Evolutionary conservation across 495 filamentous ascomycete genomes (phyloP).

Genomic region (Tuber magnatum): DNA sequence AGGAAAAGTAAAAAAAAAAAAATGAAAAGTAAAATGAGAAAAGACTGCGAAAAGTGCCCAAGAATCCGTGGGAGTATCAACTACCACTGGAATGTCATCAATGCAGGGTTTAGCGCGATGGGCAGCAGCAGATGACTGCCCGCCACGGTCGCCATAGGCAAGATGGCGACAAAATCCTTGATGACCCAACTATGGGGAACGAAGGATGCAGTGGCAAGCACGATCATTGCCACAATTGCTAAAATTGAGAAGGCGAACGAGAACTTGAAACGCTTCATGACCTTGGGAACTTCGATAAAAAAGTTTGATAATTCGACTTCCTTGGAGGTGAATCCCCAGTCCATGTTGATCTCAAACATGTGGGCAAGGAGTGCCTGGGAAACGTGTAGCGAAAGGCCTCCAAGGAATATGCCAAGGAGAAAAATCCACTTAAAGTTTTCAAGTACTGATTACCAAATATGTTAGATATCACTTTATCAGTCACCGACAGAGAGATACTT

Average conservation of each 20-base stretch:
- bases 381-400: slow-evolving; percentile 62
- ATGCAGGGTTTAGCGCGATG: slow-evolving; percentile 65
- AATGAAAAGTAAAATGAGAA: not conserved
- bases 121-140: slow-evolving; percentile 63
- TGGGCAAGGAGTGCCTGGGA: slow-evolving; percentile 60
- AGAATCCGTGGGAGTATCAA: not conserved
- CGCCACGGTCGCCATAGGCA: slow-evolving; percentile 68
- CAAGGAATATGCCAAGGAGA: slow-evolving; percentile 62
- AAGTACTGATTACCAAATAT: slow-evolving; percentile 48
- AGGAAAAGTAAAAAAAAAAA: not conserved
- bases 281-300: slow-evolving; percentile 72
- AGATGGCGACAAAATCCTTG: slow-evolving; percentile 69
- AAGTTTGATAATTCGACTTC: slow-evolving; percentile 51
- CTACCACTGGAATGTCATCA: slow-evolving; percentile 77
- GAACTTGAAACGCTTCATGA: slow-evolving; percentile 69
- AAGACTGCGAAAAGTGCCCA: not conserved
- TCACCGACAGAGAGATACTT: slow-evolving; percentile 2
- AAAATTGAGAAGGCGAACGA: slow-evolving; percentile 59
- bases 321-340: slow-evolving; percentile 64
- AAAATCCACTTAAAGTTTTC: slow-evolving; percentile 70
- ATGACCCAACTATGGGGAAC: slow-evolving; percentile 63
- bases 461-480: not conserved
- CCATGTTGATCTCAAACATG: slow-evolving; percentile 68
- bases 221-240: slow-evolving; percentile 59
- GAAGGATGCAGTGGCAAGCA: slow-evolving; percentile 58